These are phyloP conservation scores for Alternaria triticimaculans DNA, from an alignment of 2,329 filamentous ascomycete genomes.

Conservation along the genomic window DNA sequence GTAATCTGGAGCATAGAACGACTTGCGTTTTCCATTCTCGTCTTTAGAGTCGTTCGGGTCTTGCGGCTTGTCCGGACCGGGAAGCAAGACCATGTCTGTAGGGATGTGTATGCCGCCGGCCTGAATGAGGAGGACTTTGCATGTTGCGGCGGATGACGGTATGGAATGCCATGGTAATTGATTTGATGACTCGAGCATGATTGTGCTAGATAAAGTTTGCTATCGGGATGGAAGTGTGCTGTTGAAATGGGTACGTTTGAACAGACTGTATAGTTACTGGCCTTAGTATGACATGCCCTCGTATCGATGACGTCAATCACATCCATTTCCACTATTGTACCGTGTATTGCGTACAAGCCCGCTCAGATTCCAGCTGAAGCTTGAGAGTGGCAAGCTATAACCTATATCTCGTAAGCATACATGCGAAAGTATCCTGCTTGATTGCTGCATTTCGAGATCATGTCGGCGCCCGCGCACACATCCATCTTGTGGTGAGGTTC, in stretches of 20 bases:
- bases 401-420: not conserved
- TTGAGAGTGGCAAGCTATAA: not conserved
- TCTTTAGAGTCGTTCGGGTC: slow-evolving; percentile 47
- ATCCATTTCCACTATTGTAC: not conserved
- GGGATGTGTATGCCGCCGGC: slow-evolving; percentile 54
- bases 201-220: not conserved
- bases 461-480: not conserved
- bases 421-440: not conserved
- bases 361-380: not conserved
- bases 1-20: slow-evolving; percentile 39
- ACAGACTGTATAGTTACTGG: not conserved
- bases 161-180: slow-evolving; percentile 36
- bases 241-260: not conserved
- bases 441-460: not conserved
- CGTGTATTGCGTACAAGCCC: not conserved
- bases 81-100: slow-evolving; percentile 54
- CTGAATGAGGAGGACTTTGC: slow-evolving; percentile 44
- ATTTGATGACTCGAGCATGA: not conserved
- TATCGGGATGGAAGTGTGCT: not conserved
- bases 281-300: not conserved
- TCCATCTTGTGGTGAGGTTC: not conserved
- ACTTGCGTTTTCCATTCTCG: slow-evolving; percentile 32
- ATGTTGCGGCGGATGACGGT: slow-evolving; percentile 29
- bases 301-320: not conserved
- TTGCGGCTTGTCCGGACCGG: slow-evolving; percentile 51